phyloP scores from a whole-genome alignment of 192 early-diverging fungal genomes.

The Diversispora epigaea region DNA sequence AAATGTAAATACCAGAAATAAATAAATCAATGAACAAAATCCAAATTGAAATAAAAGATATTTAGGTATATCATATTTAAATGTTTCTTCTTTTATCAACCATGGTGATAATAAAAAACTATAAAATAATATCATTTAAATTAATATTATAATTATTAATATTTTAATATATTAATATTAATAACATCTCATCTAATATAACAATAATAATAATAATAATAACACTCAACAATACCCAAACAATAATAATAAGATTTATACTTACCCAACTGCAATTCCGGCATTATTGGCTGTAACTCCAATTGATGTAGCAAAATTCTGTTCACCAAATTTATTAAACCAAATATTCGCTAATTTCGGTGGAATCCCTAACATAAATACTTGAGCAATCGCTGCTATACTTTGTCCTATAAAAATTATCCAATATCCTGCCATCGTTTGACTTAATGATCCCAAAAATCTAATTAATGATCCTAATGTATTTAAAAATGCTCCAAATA shows the following conservation, averaged over 20 bases:
- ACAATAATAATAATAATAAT: not conserved
- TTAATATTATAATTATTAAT: too few relatives aligned
- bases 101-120: conserved; percentile 42
- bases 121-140: too few relatives aligned
- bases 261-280: conserved; percentile 43
- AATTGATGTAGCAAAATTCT: conserved; percentile 45
- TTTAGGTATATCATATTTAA: conserved; percentile 38
- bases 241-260: not conserved
- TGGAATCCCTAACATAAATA: conserved; percentile 56
- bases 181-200: not conserved
- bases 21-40: conserved; percentile 16
- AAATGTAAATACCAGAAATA: conserved; percentile 17
- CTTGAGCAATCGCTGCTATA: conserved; percentile 50
- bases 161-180: not conserved
- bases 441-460: conserved; percentile 39
- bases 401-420: conserved; percentile 50
- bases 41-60: conserved; percentile 39
- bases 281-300: conserved; percentile 46
- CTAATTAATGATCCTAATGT: conserved; percentile 35
- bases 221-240: not conserved
- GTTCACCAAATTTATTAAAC: conserved; percentile 48
- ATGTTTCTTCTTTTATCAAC: conserved; percentile 38
- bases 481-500: conserved; percentile 44
- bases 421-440: conserved; percentile 35
- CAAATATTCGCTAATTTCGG: conserved; percentile 58